phyloP scores from a whole-genome alignment of 2,329 filamentous ascomycete species.

The Gnomoniopsis smithogilvyi region DNA sequence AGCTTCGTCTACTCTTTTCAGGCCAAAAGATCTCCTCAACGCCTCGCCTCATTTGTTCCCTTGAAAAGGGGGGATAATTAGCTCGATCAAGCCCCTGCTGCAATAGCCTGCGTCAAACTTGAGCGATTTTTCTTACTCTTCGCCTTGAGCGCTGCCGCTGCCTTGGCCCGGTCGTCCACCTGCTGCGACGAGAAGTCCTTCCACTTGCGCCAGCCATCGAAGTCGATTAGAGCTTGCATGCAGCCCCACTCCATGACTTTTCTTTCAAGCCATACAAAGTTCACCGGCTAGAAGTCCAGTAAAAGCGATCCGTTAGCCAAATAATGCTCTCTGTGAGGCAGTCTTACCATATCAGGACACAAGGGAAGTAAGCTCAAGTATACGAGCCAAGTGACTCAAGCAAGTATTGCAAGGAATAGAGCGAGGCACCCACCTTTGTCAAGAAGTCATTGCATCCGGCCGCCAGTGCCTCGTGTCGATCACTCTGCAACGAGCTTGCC shows the following conservation, averaged over 20 bases:
- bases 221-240: constrained; percentile 99
- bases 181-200: constrained; percentile 68
- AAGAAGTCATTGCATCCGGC: constrained; percentile 98
- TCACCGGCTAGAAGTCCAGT: constrained; percentile 67
- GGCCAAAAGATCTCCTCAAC: background rate
- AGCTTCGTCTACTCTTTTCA: background rate
- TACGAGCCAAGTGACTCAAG: background rate
- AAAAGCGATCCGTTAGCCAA: constrained; percentile 15
- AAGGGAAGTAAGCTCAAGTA: background rate
- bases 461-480: constrained; percentile 89
- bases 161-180: constrained; percentile 10
- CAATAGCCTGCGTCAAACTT: constrained; percentile 11
- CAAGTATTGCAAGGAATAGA: background rate
- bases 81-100: constrained; percentile 9
- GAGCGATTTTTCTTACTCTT: constrained; percentile 18
- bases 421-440: constrained; percentile 69
- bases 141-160: constrained; percentile 9
- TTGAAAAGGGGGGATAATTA: background rate
- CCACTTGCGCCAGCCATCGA: constrained; percentile 97
- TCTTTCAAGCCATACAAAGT: constrained; percentile 93
- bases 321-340: constrained; percentile 8
- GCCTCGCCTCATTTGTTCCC: background rate
- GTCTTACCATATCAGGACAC: background rate
- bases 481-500: constrained; percentile 89
- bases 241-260: constrained; percentile 99